Evolutionary conservation across 75 land plant species (phyloP), one percentile per base, ranked within the genome.

Genomic region (Ceratopteris richardii): DNA sequence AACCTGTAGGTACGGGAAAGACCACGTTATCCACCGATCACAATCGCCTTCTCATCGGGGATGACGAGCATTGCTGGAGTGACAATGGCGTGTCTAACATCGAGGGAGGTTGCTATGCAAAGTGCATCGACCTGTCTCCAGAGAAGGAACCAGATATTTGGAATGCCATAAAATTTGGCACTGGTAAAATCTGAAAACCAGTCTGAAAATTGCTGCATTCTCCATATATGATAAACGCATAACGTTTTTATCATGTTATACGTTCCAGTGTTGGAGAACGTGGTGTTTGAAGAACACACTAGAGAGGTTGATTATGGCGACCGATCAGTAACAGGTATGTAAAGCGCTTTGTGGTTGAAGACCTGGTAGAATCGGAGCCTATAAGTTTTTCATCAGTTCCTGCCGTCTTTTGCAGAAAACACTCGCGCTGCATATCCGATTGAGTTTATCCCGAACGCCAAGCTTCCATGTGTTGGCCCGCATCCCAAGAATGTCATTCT

Each of bases 391-490:
- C n/a, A n/a, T n/a, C n/a, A n/a, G n/a, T n/a, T n/a, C n/a, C n/a
- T n/a, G n/a, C n/a, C n/a, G n/a, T n/a, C n/a, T 33, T 29, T 31
- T 51, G 64, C 89, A 92, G 98, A 93, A 72, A 93, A 93, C 63
- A 93, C 98, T 26, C 73, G 98, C 40, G 98, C 96, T 23, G 66
- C 98, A 7, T 93, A 93, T 62, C 98, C 98, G 9, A 93, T 93
- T 12, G 98, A 93, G 55, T 89, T 69, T 70, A 93, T 93, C 33
- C 96, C 98, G 1, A 93, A 93, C 56, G 98, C 84, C 10, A 83
- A 77, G 72, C 61, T 93, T 26, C 98, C 98, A 9, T 93, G 98
- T 52, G 85, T 89, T 18, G 98, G 86, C 0, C 95, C 95, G 10
- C 98, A 93, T 25, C 98, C 98, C 16, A 93, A 86, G 79, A 93